These are phyloP conservation scores for Apiotrichum laibachii DNA, from an alignment of 1,284 basidiomycete species.

Conservation along the genomic window DNA sequence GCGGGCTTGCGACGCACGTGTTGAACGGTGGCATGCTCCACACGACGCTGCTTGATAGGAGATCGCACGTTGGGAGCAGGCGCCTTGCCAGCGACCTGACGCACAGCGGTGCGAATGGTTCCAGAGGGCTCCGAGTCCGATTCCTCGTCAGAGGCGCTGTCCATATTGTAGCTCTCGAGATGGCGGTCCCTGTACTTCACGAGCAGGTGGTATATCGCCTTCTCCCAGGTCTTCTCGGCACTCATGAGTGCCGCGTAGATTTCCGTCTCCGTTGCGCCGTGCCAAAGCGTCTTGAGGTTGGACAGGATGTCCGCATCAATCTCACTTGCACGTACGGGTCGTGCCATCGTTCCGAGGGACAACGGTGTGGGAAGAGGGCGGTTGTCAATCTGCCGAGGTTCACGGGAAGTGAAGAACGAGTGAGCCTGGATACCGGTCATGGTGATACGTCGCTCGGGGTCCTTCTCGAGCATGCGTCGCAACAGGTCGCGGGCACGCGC, in stretches of 20 bases:
- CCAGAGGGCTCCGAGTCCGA: conserved; percentile 6
- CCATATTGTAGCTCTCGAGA: conserved; percentile 63
- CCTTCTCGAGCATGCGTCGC: conserved; percentile 78
- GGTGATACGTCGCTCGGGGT: conserved; percentile 77
- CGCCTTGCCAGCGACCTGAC: not conserved
- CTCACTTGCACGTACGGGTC: conserved; percentile 62
- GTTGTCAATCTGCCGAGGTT: conserved; percentile 58
- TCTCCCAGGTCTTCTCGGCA: conserved; percentile 76
- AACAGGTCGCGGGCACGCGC: conserved; percentile 78
- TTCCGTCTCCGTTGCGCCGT: conserved; percentile 66
- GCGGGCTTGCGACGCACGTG: conserved; percentile 21
- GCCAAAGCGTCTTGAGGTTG: conserved; percentile 89
- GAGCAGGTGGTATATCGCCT: conserved; percentile 84
- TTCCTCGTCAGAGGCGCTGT: conserved; percentile 47
- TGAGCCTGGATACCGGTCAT: conserved; percentile 83
- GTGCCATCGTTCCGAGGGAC: conserved; percentile 65
- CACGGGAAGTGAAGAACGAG: conserved; percentile 77
- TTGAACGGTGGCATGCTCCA: conserved; percentile 21
- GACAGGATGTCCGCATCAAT: conserved; percentile 88
- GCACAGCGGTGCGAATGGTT: not conserved
- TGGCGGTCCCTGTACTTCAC: conserved; percentile 70
- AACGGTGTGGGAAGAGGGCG: conserved; percentile 63
- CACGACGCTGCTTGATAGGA: conserved; percentile 11
- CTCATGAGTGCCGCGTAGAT: conserved; percentile 66
- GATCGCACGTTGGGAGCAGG: not conserved